Evolutionary conservation across 176 grass and related monocot species (phyloP), one percentile per base, ranked within the genome.

Genomic region (Aegilops sharonensis): DNA sequence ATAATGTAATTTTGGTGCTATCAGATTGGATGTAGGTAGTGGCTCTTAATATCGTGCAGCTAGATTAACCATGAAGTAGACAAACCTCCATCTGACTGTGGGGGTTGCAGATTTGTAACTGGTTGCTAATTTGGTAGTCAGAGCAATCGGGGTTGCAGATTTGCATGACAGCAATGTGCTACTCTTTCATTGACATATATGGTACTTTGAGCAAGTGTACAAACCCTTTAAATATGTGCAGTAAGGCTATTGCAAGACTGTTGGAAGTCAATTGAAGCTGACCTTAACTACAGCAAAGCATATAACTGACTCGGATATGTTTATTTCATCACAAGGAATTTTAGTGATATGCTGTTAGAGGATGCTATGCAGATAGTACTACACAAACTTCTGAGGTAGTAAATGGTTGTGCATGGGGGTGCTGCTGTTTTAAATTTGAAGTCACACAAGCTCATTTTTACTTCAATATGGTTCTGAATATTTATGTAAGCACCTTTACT

Each of bases 181-280:
- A 57, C 52, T 8, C 52, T 57, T 57, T 57, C 52, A 57, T 57
- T 57, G 52, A 57, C 52, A 4, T 54, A 57, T 57, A 57, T 57
- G 52, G 18, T 57, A 57, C 6, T 20, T 54, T 57, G 17, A 57
- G 52, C 18, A 57, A 57, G 17, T 20, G 2, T 57, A 20, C 52
- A 56, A 20, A 56, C 43, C 39, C 83, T 70, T 47, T 89, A 84
- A 68, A 89, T 54, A 89, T 87, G 87, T 89, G 83, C 61, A 86
- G 34, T 78, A 84, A 91, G 83, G 83, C 76, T 30, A 78, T 94
- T 87, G 83, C 52, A 78, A 47, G 83, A 94, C 43, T 94, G 89
- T 71, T 47, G 89, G 80, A 95, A 90, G 85, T 93, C 91, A 52
- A 95, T 91, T 74, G 82, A 95, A 87, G 93, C 93, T 52, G 94